Evolutionary conservation across 306 rosid species (phyloP), one percentile per base, ranked within the genome.

Genomic region (Rosa rugosa): DNA sequence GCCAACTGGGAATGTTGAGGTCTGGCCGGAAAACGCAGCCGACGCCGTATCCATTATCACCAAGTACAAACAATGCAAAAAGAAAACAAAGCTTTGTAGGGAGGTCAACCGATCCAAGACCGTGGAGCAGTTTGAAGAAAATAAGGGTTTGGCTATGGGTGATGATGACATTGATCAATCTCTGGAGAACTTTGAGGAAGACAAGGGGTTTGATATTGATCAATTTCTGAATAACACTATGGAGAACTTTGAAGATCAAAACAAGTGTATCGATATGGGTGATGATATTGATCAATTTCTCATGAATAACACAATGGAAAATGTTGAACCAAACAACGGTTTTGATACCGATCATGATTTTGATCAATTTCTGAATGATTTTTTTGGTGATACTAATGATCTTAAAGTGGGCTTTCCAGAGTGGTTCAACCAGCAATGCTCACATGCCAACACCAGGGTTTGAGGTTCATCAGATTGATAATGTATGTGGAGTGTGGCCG

Each of bases 1-100:
- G 12, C 70, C 70, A 36, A 17, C 45, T 65, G 70, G 70, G 12
- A 8, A 36, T 36, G 13, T 64, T 47, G 73, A 64, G 56, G 40
- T 57, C 22, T 74, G 77, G 77, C 77, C 81, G 9, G 59, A 69
- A 47, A 60, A 69, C 34, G 7, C 51, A 17, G 34, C 57, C 51
- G 62, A 63, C 16, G 77, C 82, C 9, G 12, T 16, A 22, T 63
- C 71, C 31, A 8, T 79, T 5, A 79, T 79, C 56, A 11, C 3
- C 13, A 51, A 72, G 53, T 79, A 71, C 78, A 73, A 40, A 16
- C 45, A 41, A 73, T 38, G 68, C 27, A n/a, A 6, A 4, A 41
- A 72, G 77, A 71, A 38, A 79, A 36, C 36, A 49, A 51, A 31
- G 42, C 22, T 23, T 10, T 10, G 13, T 59, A 10, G 5, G 42